These are phyloP conservation scores for Nitzschia inconspicua DNA, from an alignment of 108 stramenopile species.

Conservation along the genomic window DNA sequence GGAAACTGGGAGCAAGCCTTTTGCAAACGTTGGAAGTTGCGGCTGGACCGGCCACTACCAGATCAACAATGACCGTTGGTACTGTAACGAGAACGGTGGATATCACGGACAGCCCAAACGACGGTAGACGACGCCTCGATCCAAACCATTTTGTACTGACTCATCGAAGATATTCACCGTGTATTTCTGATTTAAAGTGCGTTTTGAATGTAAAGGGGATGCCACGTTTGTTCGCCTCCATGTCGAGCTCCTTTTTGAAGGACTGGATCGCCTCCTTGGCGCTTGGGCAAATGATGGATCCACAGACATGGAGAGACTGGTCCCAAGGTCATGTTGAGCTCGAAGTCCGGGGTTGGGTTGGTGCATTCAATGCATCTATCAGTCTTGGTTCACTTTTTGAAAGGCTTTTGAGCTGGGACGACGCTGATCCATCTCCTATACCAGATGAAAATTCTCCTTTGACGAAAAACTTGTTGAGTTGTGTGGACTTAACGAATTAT, in stretches of 20 bases:
- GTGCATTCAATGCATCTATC: slow-evolving; percentile 90
- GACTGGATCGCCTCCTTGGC: slow-evolving; percentile 65
- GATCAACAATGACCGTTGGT: not conserved
- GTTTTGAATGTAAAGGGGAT: slow-evolving; percentile 91
- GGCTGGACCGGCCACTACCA: slow-evolving; percentile 11
- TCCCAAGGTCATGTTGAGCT: slow-evolving; percentile 74
- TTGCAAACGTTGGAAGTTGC: slow-evolving; percentile 62
- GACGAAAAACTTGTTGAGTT: slow-evolving; percentile 50
- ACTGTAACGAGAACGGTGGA: slow-evolving; percentile 1
- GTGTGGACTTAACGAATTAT: slow-evolving; percentile 59
- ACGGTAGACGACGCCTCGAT: slow-evolving; percentile 37
- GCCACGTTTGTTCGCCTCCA: slow-evolving; percentile 69
- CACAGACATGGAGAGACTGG: slow-evolving; percentile 70
- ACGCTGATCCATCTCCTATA: slow-evolving; percentile 43
- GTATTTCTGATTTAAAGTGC: slow-evolving; percentile 90
- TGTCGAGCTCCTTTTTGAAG: slow-evolving; percentile 36
- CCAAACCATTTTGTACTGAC: slow-evolving; percentile 70
- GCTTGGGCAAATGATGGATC: slow-evolving; percentile 79
- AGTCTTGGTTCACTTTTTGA: slow-evolving; percentile 78
- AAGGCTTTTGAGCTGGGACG: slow-evolving; percentile 73
- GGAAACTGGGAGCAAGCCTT: slow-evolving; percentile 56
- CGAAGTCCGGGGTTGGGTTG: slow-evolving; percentile 87
- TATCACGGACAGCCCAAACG: not conserved
- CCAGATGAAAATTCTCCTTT: slow-evolving; percentile 58
- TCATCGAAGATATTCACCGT: slow-evolving; percentile 85